These are phyloP conservation scores for Phaeotremella skinneri DNA, from an alignment of 768 basidiomycete species.

Conservation along the genomic window DNA sequence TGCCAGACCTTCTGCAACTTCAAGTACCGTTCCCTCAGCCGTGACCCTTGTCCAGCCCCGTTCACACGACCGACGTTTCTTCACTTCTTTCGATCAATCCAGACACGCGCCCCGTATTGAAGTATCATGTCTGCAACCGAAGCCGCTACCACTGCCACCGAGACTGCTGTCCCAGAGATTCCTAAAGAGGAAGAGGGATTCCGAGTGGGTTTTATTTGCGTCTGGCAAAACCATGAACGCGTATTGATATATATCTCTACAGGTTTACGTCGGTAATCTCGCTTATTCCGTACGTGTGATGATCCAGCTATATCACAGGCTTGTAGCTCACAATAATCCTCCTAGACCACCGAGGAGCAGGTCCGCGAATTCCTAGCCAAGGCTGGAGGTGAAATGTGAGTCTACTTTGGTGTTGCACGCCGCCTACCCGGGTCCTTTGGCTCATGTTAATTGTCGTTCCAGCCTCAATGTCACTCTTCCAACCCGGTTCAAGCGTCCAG, in stretches of 20 bases:
- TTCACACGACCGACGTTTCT: neutral
- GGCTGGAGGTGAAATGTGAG: conserved; percentile 46
- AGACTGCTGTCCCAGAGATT: conserved; percentile 1
- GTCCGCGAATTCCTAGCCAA: conserved; percentile 38
- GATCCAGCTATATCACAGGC: neutral
- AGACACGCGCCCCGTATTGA: neutral
- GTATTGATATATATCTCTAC: neutral
- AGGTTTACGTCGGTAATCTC: conserved; percentile 52
- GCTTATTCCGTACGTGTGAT: conserved; percentile 34
- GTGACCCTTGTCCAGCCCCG: neutral
- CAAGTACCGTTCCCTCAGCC: conserved; percentile 1
- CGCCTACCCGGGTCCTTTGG: neutral
- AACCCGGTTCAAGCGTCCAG: conserved; percentile 35
- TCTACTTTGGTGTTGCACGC: neutral
- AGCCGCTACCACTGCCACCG: neutral
- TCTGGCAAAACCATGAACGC: neutral
- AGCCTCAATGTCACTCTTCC: conserved; percentile 40
- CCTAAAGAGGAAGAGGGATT: conserved; percentile 13
- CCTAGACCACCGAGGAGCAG: conserved; percentile 42
- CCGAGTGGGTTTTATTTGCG: conserved; percentile 3
- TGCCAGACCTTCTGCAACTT: neutral
- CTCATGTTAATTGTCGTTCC: neutral
- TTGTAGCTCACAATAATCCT: neutral
- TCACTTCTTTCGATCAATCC: neutral
- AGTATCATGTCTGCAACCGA: conserved; percentile 3